Conservation (phyloP, 2,329 filamentous ascomycete species). For the Colletotrichum eremochloae region DNA sequence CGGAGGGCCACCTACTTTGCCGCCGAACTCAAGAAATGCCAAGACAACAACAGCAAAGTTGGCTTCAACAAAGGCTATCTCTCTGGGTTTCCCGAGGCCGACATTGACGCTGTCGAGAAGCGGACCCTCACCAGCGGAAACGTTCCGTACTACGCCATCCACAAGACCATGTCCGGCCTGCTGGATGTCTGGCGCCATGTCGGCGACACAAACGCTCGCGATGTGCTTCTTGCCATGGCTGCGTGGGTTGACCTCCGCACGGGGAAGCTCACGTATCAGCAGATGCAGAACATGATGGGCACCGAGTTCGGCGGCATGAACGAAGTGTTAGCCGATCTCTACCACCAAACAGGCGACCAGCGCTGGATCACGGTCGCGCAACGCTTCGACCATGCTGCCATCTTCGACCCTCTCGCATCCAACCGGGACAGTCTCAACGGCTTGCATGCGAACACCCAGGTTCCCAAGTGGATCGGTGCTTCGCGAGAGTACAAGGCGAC, state of each 20-base stretch:
- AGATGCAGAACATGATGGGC: slow-evolving; percentile 63
- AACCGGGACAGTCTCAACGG: slow-evolving; percentile 61
- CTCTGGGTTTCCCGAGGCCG: slow-evolving; percentile 65
- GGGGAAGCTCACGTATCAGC: slow-evolving; percentile 53
- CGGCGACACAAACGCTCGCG: slow-evolving; percentile 57
- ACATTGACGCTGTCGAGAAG: slow-evolving; percentile 59
- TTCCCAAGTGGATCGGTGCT: slow-evolving; percentile 68
- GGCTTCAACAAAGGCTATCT: slow-evolving; percentile 62
- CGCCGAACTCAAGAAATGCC: slow-evolving; percentile 63
- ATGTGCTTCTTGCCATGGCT: slow-evolving; percentile 59
- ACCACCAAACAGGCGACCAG: slow-evolving; percentile 59
- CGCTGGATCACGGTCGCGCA: slow-evolving; percentile 61
- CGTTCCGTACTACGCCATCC: slow-evolving; percentile 67
- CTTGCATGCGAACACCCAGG: slow-evolving; percentile 66
- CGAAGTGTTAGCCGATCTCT: slow-evolving; percentile 63
- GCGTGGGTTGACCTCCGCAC: slow-evolving; percentile 65
- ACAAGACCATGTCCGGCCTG: slow-evolving; percentile 66
- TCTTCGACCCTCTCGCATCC: slow-evolving; percentile 61
- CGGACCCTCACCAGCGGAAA: slow-evolving; percentile 62
- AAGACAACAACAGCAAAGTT: slow-evolving; percentile 61
- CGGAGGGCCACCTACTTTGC: slow-evolving; percentile 61
- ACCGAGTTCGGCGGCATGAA: slow-evolving; percentile 69
- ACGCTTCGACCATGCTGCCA: slow-evolving; percentile 63
- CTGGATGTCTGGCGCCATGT: slow-evolving; percentile 63
- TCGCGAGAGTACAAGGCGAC: slow-evolving; percentile 63